phyloP scores from a whole-genome alignment of 169 alveolate genomes.

The Babesia gibsoni region DNA sequence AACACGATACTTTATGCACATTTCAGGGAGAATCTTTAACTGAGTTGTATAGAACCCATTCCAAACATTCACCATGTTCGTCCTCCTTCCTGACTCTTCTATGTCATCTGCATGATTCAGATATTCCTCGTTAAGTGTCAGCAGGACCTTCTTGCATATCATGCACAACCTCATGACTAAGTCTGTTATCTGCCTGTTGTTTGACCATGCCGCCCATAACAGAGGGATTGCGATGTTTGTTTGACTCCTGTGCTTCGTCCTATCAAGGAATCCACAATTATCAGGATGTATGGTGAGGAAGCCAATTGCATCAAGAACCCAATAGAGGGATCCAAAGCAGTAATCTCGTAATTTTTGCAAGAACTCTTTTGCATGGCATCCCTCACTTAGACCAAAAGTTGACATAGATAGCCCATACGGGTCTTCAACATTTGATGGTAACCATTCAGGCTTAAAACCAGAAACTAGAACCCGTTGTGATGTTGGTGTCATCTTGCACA shows the following conservation, averaged over 20 bases:
- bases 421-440: too few species aligned
- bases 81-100: not conserved
- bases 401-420: too few species aligned
- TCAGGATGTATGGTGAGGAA: not conserved
- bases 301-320: not conserved
- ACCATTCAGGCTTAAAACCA: too few species aligned
- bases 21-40: not conserved
- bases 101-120: not conserved
- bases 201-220: slow-evolving; percentile 5
- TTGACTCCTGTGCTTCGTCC: not conserved
- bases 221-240: not conserved
- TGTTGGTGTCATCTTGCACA: not conserved
- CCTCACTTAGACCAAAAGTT: too few species aligned
- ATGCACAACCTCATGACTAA: not conserved
- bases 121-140: not conserved
- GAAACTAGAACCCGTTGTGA: not conserved
- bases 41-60: not conserved
- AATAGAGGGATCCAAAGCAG: not conserved
- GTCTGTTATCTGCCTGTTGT: not conserved
- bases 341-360: not conserved
- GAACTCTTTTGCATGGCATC: not conserved
- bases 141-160: not conserved
- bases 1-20: too few species aligned
- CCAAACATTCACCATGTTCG: not conserved
- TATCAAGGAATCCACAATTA: not conserved